Evolutionary conservation across 169 alveolate species (phyloP), one percentile per base, ranked within the genome.

Genomic region (Cryptosporidium sp.): DNA sequence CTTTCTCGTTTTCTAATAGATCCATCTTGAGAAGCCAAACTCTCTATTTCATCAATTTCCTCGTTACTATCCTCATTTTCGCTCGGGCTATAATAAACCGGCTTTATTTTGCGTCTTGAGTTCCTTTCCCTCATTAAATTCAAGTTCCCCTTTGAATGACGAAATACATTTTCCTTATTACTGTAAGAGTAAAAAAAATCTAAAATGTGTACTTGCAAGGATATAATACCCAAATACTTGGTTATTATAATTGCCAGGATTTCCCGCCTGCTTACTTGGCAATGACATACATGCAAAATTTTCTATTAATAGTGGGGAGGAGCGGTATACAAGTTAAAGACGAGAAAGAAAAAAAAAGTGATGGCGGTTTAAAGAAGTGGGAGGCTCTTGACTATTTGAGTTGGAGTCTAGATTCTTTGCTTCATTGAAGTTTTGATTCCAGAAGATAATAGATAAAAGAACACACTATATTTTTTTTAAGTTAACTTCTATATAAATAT

Each of bases 21-120:
- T 58, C 33, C 86, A 16, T 23, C 26, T 23, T 26, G 51, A n/a
- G 69, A 37, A 51, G 23, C 69, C 26, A 71, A 21, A 16, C 60
- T 58, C n/a, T 48, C 85, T 45, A 71, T 45, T 45, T 45, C 45
- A 56, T 75, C 86, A n/a, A 37, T 23, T 14, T 39, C 45, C 16
- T 58, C 86, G 58, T 29, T 39, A 23, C 73, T 75, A 4, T n/a
- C 86, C 56, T 37, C 65, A 26, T 16, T 5, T 33, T 58, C 56
- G 56, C 56, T 48, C 56, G n/a, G 56, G 56, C 56, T 48, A 48
- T 48, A 48, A 48, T 48, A 5, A 48, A 48, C 56, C 56, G 23
- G 56, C 56, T 48, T 16, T 14, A 5, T 48, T 48, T 48, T 48
- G 21, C 56, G 56, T 48, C 21, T 48, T 48, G 69, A 60, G 39